These are phyloP conservation scores for Senna siamea DNA, from an alignment of 306 rosid genomes.

Conservation along the genomic window DNA sequence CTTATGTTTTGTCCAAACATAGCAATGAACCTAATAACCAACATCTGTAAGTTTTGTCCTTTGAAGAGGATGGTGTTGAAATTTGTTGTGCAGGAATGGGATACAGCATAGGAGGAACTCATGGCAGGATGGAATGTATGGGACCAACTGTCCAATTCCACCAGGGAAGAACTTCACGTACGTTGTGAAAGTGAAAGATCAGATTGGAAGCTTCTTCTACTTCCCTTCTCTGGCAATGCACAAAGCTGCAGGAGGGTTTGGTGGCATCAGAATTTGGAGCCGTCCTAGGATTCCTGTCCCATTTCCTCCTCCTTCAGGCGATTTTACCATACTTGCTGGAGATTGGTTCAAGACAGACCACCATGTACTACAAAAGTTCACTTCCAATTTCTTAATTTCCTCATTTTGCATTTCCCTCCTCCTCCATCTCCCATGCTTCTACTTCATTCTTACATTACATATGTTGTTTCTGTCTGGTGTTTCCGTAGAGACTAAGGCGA, in stretches of 20 bases:
- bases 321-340: constrained; percentile 64
- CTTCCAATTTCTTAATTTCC: too few relatives aligned
- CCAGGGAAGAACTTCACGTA: constrained; percentile 70
- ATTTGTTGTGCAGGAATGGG: constrained; percentile 54
- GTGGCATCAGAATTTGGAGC: constrained; percentile 66
- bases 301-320: constrained; percentile 69
- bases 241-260: constrained; percentile 80
- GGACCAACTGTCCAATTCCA: constrained; percentile 71
- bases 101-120: constrained; percentile 72
- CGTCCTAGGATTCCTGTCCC: constrained; percentile 77
- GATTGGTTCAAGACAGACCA: constrained; percentile 75
- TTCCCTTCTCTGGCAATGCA: constrained; percentile 70
- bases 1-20: too few relatives aligned
- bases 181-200: constrained; percentile 61
- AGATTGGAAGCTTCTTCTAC: constrained; percentile 71
- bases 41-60: too few relatives aligned
- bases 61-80: too few relatives aligned
- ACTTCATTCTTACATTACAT: too few relatives aligned
- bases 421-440: too few relatives aligned
- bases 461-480: background rate
- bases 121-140: constrained; percentile 71
- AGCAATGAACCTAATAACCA: too few relatives aligned
- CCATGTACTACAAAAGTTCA: too few relatives aligned
- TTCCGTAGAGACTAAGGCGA: constrained; percentile 51
- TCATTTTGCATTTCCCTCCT: too few relatives aligned